Conservation (phyloP, 1,139 yeast species). For the Suhomyces bribrorum region DNA sequence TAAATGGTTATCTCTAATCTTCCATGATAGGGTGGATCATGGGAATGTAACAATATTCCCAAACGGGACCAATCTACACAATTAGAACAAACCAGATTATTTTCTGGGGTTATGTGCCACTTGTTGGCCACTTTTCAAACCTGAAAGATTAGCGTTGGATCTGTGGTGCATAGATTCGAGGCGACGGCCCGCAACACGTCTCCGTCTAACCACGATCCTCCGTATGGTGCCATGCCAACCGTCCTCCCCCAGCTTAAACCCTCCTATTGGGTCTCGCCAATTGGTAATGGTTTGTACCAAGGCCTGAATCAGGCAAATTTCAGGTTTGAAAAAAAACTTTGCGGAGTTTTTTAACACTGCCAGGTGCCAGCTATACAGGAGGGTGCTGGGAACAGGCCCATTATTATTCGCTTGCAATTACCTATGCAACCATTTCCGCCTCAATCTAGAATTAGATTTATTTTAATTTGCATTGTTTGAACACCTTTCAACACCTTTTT, state of each 20-base stretch:
- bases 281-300: too few relatives aligned
- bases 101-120: constrained; percentile 1
- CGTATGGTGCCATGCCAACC: too few relatives aligned
- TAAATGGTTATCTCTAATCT: constrained; percentile 1
- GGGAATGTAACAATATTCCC: constrained; percentile 11
- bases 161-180: background rate
- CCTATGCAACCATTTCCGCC: background rate
- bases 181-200: background rate
- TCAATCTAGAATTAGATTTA: background rate
- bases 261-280: too few relatives aligned
- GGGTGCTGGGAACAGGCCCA: too few relatives aligned
- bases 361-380: too few relatives aligned
- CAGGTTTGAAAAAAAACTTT: too few relatives aligned
- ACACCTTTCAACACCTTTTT: background rate
- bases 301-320: too few relatives aligned
- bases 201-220: background rate
- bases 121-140: too few relatives aligned
- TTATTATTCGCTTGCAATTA: background rate
- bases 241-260: too few relatives aligned
- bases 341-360: too few relatives aligned
- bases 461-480: background rate
- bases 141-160: background rate
- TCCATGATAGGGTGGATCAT: background rate
- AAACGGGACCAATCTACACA: constrained; percentile 4
- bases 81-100: background rate